Evolutionary conservation across 805 yeast genomes (phyloP).

Genomic region (Zygosaccharomyces siamensis): DNA sequence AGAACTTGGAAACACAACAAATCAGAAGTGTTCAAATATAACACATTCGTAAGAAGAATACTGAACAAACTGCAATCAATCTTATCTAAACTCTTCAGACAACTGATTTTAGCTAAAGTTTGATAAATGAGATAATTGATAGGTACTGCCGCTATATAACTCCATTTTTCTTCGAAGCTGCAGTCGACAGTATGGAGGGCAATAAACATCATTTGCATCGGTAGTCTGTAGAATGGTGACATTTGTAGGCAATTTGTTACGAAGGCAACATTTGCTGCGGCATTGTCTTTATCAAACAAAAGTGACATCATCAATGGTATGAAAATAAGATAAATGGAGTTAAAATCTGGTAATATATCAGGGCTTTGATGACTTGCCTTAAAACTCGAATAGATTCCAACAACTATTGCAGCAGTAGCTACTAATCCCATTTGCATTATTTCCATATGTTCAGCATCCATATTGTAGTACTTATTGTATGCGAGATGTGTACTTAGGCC

Average conservation of each 20-base stretch:
- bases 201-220: conserved; percentile 25
- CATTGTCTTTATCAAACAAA: conserved; percentile 22
- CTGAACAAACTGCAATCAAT: conserved; percentile 40
- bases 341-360: conserved; percentile 31
- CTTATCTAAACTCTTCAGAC: conserved; percentile 36
- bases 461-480: conserved; percentile 13
- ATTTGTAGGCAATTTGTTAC: conserved; percentile 31
- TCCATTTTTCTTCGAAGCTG: not conserved
- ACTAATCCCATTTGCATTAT: conserved; percentile 21
- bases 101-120: conserved; percentile 29
- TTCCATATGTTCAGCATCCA: conserved; percentile 13
- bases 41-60: conserved; percentile 33
- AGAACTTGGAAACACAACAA: conserved; percentile 31
- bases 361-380: conserved; percentile 5
- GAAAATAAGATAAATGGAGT: conserved; percentile 33
- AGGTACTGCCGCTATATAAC: conserved; percentile 21
- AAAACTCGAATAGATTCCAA: conserved; percentile 12
- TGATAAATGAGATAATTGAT: conserved; percentile 26
- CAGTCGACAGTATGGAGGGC: conserved; percentile 17
- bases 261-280: conserved; percentile 32
- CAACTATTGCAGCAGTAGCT: conserved; percentile 18
- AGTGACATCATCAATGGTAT: conserved; percentile 33
- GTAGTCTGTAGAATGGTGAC: conserved; percentile 17
- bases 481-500: conserved; percentile 24
- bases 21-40: conserved; percentile 26